A percentile compares a stretch with the other conserved stretches of the same genome.
These are phyloP conservation scores for Thinopyrum elongatum DNA, from an alignment of 176 grass and related monocot species.

Conservation along the genomic window DNA sequence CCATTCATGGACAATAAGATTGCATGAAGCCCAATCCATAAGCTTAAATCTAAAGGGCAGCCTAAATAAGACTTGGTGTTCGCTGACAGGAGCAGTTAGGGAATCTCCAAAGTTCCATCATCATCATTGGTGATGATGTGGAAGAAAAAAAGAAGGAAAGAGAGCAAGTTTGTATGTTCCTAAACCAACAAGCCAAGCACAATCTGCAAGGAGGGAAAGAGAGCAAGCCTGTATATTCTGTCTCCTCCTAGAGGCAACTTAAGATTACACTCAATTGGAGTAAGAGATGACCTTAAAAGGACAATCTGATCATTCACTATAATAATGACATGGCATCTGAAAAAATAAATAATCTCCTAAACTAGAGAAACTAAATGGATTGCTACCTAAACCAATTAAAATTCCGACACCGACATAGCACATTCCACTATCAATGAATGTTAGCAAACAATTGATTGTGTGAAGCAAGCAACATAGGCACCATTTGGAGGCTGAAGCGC, in stretches of 20 bases:
- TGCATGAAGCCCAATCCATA: neutral
- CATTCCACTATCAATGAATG: neutral
- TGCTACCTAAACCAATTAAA: neutral
- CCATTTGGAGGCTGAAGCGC: neutral
- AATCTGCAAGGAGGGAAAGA: neutral
- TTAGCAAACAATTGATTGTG: neutral
- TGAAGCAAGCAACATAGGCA: neutral
- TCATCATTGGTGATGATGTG: neutral
- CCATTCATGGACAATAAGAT: neutral
- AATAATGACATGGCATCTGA: neutral
- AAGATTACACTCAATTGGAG: neutral
- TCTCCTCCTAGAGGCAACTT: neutral
- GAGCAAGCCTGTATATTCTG: neutral
- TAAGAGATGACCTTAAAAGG: neutral
- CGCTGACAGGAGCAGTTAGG: neutral
- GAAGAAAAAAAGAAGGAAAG: neutral
- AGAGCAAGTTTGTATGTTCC: neutral
- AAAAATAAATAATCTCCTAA: neutral
- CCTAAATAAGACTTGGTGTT: neutral
- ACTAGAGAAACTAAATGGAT: neutral
- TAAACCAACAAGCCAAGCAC: conserved; percentile 4
- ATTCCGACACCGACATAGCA: neutral
- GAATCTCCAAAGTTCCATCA: neutral
- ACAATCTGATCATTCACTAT: neutral
- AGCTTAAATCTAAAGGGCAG: neutral